Conservation (phyloP, 176 grass and related monocot species). For the Musa beccarii region DNA sequence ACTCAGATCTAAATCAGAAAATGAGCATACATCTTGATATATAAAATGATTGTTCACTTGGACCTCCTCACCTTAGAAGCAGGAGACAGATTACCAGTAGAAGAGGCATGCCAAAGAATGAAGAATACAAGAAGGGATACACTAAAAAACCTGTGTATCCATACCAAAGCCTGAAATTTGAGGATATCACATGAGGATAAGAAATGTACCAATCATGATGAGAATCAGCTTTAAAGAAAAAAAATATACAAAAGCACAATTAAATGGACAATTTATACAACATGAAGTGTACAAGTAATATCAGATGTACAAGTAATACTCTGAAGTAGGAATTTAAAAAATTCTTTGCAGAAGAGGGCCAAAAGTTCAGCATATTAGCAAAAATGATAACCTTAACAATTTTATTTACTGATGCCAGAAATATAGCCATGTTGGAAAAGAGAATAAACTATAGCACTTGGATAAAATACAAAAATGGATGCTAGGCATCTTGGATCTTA, state of each 20-base stretch:
- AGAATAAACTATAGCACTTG: too few relatives aligned
- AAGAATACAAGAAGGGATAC: conserved; percentile 84
- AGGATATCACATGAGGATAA: background rate
- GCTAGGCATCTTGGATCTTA: too few relatives aligned
- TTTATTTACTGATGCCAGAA: too few relatives aligned
- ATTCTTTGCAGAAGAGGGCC: too few relatives aligned
- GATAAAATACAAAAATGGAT: too few relatives aligned
- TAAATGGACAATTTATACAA: background rate
- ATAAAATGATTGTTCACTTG: background rate
- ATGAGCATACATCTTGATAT: background rate
- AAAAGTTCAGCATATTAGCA: too few relatives aligned
- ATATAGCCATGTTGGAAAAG: too few relatives aligned
- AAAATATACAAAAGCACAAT: background rate
- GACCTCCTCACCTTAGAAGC: conserved; percentile 39
- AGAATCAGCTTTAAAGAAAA: background rate
- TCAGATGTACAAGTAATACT: background rate
- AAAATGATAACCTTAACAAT: too few relatives aligned
- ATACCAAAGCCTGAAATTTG: conserved; percentile 72
- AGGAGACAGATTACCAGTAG: conserved; percentile 19
- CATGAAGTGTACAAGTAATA: background rate
- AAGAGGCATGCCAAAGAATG: conserved; percentile 70
- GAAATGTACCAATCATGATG: background rate
- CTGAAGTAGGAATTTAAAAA: background rate
- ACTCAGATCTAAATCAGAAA: background rate
- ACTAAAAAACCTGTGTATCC: conserved; percentile 90